Percentiles rank a stretch among this genome's conserved stretches.
Conservation (phyloP, 441 rosid species). For the Euphorbia celastroides region DNA sequence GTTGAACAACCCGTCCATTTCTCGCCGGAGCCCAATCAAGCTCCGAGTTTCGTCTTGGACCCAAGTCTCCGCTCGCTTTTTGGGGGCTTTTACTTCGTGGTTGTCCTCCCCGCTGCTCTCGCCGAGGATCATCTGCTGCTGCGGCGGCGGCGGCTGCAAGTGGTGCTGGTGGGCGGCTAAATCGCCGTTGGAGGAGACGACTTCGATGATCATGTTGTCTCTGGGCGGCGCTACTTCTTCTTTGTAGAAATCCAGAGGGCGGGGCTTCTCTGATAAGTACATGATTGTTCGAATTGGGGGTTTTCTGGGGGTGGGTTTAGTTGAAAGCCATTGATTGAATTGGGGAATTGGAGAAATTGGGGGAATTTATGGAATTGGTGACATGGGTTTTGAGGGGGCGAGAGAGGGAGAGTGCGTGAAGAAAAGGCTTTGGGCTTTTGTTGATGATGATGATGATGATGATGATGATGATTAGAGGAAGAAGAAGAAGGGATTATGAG, state of each 20-base stretch:
- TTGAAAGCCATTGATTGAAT: too few relatives aligned
- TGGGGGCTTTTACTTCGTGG: slow-evolving; percentile 77
- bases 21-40: slow-evolving; percentile 63
- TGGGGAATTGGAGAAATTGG: background rate
- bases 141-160: slow-evolving; percentile 32
- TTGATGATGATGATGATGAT: too few relatives aligned
- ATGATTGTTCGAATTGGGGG: slow-evolving; percentile 25
- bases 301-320: background rate
- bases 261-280: slow-evolving; percentile 82
- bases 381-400: slow-evolving; percentile 9
- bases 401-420: slow-evolving; percentile 27
- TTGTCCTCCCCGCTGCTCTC: slow-evolving; percentile 76
- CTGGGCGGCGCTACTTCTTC: slow-evolving; percentile 41
- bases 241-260: slow-evolving; percentile 66
- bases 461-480: slow-evolving; percentile 18
- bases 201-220: slow-evolving; percentile 92
- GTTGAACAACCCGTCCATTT: slow-evolving; percentile 81
- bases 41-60: slow-evolving; percentile 88
- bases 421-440: slow-evolving; percentile 28
- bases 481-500: slow-evolving; percentile 14
- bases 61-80: slow-evolving; percentile 98
- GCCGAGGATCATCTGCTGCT: slow-evolving; percentile 59
- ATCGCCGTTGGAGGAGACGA: slow-evolving; percentile 47
- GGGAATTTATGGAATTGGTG: slow-evolving; percentile 12
- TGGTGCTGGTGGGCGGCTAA: slow-evolving; percentile 44